Conservation (phyloP, 2,329 filamentous ascomycete species). For the Alternaria solani region DNA sequence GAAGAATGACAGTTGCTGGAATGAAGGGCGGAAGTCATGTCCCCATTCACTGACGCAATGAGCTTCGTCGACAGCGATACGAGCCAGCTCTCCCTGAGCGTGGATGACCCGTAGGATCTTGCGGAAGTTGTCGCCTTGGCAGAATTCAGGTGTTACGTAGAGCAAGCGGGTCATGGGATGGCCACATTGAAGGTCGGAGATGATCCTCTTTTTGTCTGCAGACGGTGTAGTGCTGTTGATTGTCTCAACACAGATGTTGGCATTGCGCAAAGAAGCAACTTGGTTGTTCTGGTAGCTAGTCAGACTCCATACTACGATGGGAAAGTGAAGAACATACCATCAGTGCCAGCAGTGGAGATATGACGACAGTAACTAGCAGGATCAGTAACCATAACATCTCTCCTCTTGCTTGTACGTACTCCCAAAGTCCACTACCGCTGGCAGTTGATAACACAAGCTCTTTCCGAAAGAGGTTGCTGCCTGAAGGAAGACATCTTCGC, state of each 20-base stretch:
- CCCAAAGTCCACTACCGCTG: constrained; percentile 85
- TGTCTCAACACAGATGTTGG: constrained; percentile 80
- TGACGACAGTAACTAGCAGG: constrained; percentile 79
- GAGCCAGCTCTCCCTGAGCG: constrained; percentile 81
- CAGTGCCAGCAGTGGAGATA: constrained; percentile 86
- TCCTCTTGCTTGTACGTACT: constrained; percentile 63
- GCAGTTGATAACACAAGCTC: constrained; percentile 90
- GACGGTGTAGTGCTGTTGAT: constrained; percentile 83
- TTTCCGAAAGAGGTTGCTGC: constrained; percentile 92
- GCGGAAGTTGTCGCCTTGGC: constrained; percentile 79
- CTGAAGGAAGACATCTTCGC: constrained; percentile 92
- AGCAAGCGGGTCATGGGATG: constrained; percentile 84
- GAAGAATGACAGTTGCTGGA: constrained; percentile 88
- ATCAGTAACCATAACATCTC: constrained; percentile 18
- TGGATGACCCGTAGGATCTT: constrained; percentile 76
- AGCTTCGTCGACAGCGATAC: constrained; percentile 91
- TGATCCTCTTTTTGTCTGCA: constrained; percentile 71
- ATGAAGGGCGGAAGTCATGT: constrained; percentile 94
- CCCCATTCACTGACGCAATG: constrained; percentile 99
- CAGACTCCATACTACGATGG: constrained; percentile 6
- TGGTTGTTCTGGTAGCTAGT: constrained; percentile 76
- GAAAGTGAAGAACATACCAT: constrained; percentile 68
- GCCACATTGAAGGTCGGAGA: constrained; percentile 84
- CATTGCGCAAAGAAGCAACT: constrained; percentile 77
- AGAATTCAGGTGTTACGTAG: constrained; percentile 93